Evolutionary conservation across 73 alveolate genomes (phyloP).

Genomic region (Urostyla sp.): DNA sequence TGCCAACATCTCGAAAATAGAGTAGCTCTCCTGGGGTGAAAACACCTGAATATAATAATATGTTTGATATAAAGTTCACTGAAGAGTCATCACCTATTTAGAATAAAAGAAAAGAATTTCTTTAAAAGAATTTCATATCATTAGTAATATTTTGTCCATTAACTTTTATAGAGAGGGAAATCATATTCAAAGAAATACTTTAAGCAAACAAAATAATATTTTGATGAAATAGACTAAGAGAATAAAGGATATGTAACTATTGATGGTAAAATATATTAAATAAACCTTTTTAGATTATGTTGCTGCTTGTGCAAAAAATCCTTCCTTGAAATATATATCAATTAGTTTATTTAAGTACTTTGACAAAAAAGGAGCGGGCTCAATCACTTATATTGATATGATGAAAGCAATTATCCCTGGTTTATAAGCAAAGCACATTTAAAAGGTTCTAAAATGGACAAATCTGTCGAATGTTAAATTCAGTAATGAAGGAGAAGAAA

Average conservation of each 20-base stretch:
- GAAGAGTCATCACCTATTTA: no score
- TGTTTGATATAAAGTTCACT: no score
- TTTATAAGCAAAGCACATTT: background rate
- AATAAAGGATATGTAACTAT: constrained; percentile 35
- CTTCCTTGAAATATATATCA: constrained; percentile 26
- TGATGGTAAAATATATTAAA: constrained; percentile 1
- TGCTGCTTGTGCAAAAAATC: background rate
- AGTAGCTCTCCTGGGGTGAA: no score
- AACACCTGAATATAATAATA: no score
- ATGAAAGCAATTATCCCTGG: constrained; percentile 45
- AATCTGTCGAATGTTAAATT: constrained; percentile 7
- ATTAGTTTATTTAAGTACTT: constrained; percentile 35
- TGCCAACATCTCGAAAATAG: no score
- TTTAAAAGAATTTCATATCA: constrained; percentile 16
- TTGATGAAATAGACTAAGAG: constrained; percentile 39
- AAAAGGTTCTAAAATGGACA: constrained; percentile 22
- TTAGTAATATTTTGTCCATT: background rate
- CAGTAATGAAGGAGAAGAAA: constrained; percentile 13
- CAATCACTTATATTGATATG: constrained; percentile 38
- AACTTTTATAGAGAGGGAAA: constrained; percentile 24
- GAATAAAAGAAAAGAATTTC: constrained; percentile 33
- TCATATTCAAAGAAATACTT: constrained; percentile 20
- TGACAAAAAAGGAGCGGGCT: constrained; percentile 26
- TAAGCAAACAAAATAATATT: constrained; percentile 12
- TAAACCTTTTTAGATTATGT: constrained; percentile 15